Conservation (phyloP, 2,329 filamentous ascomycete species). For the Lomentospora prolificans region DNA sequence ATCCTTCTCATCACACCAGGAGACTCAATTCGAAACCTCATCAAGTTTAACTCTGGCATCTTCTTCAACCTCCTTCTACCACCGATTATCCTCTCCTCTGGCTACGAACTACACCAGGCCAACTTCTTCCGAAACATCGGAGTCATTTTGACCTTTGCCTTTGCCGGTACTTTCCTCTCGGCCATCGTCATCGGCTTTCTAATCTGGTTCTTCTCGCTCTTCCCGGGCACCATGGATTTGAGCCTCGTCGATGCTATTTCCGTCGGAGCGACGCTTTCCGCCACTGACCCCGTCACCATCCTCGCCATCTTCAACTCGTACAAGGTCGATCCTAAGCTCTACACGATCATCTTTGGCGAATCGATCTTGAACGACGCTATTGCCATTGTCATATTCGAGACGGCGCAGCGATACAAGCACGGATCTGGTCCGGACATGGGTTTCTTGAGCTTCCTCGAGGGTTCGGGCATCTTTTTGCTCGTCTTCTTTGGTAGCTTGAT, state of each 20-base stretch:
- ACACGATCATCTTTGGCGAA: conserved; percentile 97
- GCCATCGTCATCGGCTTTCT: conserved; percentile 88
- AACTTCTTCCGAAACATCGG: conserved; percentile 99
- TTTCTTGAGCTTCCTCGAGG: conserved; percentile 77
- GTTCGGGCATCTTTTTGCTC: conserved; percentile 85
- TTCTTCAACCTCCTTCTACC: conserved; percentile 99
- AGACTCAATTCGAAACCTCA: conserved; percentile 76
- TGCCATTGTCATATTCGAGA: conserved; percentile 97
- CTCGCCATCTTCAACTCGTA: conserved; percentile 98
- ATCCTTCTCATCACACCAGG: conserved; percentile 73
- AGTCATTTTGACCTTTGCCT: conserved; percentile 93
- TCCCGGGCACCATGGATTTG: conserved; percentile 76
- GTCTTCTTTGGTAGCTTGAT: conserved; percentile 92
- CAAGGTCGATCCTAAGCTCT: conserved; percentile 97
- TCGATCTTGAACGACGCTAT: conserved; percentile 97
- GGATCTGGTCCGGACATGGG: conserved; percentile 63
- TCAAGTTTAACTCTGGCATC: conserved; percentile 98
- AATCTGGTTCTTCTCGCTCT: conserved; percentile 77
- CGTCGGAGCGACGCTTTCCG: conserved; percentile 89
- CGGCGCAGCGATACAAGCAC: conserved; percentile 83
- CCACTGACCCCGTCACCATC: conserved; percentile 95
- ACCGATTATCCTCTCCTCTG: conserved; percentile 92
- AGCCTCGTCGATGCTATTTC: conserved; percentile 93
- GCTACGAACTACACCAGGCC: conserved; percentile 94
- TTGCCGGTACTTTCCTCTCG: conserved; percentile 93